phyloP scores from a whole-genome alignment of 176 grass and related monocot genomes.

The Zoysia pacifica region DNA sequence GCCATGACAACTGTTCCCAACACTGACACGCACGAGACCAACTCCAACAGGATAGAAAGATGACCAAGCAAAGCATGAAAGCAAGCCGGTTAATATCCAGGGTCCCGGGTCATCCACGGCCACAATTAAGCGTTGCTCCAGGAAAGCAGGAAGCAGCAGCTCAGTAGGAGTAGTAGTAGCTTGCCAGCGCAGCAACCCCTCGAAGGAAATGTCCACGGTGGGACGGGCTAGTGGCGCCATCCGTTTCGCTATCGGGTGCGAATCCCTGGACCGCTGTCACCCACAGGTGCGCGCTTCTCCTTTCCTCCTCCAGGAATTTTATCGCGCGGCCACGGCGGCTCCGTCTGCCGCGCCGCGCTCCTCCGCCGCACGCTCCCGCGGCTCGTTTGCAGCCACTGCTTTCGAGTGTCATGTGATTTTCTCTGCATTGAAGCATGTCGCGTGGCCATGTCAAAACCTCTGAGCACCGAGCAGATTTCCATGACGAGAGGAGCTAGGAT shows the following conservation, averaged over 20 bases:
- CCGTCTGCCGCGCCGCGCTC: not conserved
- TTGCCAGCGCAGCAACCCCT: not conserved
- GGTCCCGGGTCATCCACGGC: slow-evolving; percentile 9
- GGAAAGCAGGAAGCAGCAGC: slow-evolving; percentile 11
- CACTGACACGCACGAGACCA: not conserved
- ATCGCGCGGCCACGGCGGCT: slow-evolving; percentile 29
- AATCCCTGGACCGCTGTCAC: not conserved
- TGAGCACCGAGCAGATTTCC: too few relatives aligned
- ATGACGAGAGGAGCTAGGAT: too few relatives aligned
- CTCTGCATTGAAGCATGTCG: too few relatives aligned
- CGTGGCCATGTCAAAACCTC: not conserved
- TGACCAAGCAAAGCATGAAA: not conserved
- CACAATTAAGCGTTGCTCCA: not conserved
- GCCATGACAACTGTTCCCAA: not conserved
- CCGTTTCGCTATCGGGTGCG: slow-evolving; percentile 21
- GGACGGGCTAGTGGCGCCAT: not conserved
- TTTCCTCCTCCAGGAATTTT: not conserved
- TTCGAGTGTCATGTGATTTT: slow-evolving; percentile 16
- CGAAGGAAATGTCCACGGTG: not conserved
- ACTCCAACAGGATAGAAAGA: not conserved
- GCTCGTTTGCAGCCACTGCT: slow-evolving; percentile 13
- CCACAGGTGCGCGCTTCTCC: not conserved
- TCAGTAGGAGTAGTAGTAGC: too few relatives aligned
- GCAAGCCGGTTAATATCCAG: not conserved
- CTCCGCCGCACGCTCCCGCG: slow-evolving; percentile 10